A percentile compares a stretch with the other conserved stretches of the same genome.
phyloP scores from a whole-genome alignment of 176 grass and related monocot genomes.

The Chrysopogon serrulatus region DNA sequence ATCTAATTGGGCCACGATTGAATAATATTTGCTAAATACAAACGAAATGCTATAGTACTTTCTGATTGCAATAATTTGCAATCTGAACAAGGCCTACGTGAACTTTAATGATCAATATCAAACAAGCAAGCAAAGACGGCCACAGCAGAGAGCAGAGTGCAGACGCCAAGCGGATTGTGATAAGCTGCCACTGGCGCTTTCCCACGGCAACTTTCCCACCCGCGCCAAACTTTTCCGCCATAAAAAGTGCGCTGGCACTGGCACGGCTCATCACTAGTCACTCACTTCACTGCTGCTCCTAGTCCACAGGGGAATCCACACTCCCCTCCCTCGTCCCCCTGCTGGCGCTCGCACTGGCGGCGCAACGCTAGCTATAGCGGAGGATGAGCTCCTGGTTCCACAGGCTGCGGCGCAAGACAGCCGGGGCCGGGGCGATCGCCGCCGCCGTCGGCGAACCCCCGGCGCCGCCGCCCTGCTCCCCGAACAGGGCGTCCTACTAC shows the following conservation, averaged over 20 bases:
- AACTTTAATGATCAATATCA: background rate
- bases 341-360: background rate
- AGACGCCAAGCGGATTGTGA: background rate
- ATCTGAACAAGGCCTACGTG: too few relatives aligned
- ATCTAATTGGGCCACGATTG: too few relatives aligned
- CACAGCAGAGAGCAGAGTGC: too few relatives aligned
- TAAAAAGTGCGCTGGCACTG: constrained; percentile 46
- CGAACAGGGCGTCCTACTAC: constrained; percentile 77
- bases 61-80: too few relatives aligned
- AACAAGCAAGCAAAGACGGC: background rate
- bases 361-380: background rate
- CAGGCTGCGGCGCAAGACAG: constrained; percentile 59
- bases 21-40: too few relatives aligned
- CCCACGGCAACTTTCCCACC: constrained; percentile 26
- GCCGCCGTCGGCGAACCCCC: background rate
- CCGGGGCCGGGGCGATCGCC: background rate
- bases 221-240: constrained; percentile 30
- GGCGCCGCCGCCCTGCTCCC: constrained; percentile 16
- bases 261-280: background rate
- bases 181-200: constrained; percentile 9
- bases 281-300: too few relatives aligned
- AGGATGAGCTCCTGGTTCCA: constrained; percentile 68
- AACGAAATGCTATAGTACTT: too few relatives aligned
- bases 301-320: background rate
- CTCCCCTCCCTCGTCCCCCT: too few relatives aligned